Evolutionary conservation across 371 early-diverging fungal species (phyloP), one percentile per base, ranked within the genome.

Genomic region (Mortierella sp.): DNA sequence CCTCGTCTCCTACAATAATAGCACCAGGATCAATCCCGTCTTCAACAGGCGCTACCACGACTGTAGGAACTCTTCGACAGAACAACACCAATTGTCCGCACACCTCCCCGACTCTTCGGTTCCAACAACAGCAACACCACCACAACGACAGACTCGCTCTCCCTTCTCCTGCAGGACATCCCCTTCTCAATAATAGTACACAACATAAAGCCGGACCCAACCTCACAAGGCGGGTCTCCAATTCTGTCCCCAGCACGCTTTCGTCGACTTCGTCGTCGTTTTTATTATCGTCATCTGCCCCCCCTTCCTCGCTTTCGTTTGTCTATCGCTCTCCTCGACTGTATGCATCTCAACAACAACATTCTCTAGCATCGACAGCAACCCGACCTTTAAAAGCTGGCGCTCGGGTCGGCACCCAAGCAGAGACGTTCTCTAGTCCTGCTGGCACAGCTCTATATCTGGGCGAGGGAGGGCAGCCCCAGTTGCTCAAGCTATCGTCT

Each of bases 401-500:
- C 34, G 61, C 34, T 34, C 34, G 16, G 37, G 9, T 34, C 2
- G 22, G 19, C 16, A 22, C 34, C 22, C 61, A 31, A 31, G 31
- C 31, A 14, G 55, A 1, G 14, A 55, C 14, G 16, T 5, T n/a
- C 48, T 48, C 48, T n/a, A 48, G 22, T 48, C n/a, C 22, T 16
- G 9, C 34, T 22, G 61, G 31, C 34, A 31, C 39, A 8, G 13
- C 40, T 40, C 31, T 37, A 9, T 43, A 44, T 52, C 44, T 72
- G 24, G 72, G 65, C 31, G 72, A 72, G 31, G 66, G 50, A 11
- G 72, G 72, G 43, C 31, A 50, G 31, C 66, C 66, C 11, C 72
- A 64, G 26, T n/a, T 72, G 50, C 72, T 72, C n/a, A 72, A 53
- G 50, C 43, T 72, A 9, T 40, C 34, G 37, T 22, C 61, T 58